Conservation (phyloP, 2,329 filamentous ascomycete species). For the Fusarium poae region DNA sequence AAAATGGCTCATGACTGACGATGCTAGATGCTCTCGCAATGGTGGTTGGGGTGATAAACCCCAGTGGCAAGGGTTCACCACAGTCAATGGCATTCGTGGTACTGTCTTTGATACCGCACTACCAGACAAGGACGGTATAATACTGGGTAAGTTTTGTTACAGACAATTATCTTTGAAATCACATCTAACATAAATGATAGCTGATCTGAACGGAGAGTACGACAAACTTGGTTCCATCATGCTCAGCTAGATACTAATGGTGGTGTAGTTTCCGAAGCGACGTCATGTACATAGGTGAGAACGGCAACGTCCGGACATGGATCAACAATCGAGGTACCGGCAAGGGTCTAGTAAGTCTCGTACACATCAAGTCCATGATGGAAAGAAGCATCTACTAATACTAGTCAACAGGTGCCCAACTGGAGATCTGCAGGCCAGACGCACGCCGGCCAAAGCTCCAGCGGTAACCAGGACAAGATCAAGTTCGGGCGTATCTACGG, state of each 20-base stretch:
- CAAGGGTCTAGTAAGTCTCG: background rate
- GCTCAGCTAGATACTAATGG: background rate
- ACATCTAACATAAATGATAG: background rate
- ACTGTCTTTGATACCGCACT: background rate
- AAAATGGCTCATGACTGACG: background rate
- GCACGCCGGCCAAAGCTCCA: background rate
- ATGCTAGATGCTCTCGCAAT: background rate
- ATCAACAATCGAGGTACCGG: conserved; percentile 2
- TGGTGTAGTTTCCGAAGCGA: conserved; percentile 1
- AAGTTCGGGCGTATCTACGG: conserved; percentile 9
- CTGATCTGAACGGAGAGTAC: conserved; percentile 9
- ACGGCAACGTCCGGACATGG: background rate
- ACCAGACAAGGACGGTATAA: background rate
- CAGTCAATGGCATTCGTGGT: background rate
- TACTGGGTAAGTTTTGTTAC: background rate
- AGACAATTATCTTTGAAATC: background rate
- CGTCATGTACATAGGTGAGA: background rate
- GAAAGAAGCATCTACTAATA: background rate
- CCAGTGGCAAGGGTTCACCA: conserved; percentile 1
- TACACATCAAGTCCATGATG: rapidly evolving
- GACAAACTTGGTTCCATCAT: background rate
- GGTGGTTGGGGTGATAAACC: conserved; percentile 4
- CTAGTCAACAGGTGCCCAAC: background rate
- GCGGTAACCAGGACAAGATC: conserved; percentile 2
- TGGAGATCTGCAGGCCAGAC: conserved; percentile 2